Percentiles rank a stretch among this genome's conserved stretches.
Conservation (phyloP, 202 grass and related monocot genomes). For the Setaria italica region DNA sequence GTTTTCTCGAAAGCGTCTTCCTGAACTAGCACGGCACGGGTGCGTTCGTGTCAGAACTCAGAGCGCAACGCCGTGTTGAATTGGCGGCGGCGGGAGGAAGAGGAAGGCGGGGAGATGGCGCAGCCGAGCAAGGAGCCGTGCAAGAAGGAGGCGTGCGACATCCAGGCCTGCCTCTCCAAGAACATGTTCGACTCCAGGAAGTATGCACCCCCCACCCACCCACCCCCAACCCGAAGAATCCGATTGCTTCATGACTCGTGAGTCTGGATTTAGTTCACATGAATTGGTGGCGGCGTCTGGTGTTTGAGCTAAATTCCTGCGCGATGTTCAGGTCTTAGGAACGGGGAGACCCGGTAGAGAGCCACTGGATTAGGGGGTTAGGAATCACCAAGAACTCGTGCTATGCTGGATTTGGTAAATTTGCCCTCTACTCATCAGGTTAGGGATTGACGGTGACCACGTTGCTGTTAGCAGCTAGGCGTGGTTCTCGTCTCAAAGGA, state of each 20-base stretch:
- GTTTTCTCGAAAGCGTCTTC: constrained; percentile 7
- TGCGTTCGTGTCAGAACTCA: neutral
- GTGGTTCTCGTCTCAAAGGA: neutral
- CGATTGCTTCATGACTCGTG: neutral
- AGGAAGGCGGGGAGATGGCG: constrained; percentile 48
- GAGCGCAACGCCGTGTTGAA: neutral
- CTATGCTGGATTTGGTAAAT: neutral
- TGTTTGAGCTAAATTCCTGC: neutral
- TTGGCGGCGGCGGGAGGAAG: neutral
- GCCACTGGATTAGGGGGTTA: constrained; percentile 9
- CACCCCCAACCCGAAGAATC: neutral
- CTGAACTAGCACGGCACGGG: neutral
- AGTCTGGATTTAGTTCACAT: neutral
- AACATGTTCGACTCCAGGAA: constrained; percentile 85
- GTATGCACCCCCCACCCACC: constrained; percentile 34
- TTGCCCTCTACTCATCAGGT: neutral
- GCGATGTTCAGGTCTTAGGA: neutral
- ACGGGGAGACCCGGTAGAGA: neutral
- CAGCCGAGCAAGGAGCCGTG: constrained; percentile 88
- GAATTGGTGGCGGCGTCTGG: neutral
- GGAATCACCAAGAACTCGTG: constrained; percentile 2
- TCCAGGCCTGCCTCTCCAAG: constrained; percentile 93
- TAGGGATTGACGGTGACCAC: neutral
- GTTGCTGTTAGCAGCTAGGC: neutral
- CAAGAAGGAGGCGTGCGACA: constrained; percentile 97